These are phyloP conservation scores for Fusarium nisikadoi DNA, from an alignment of 2,329 filamentous ascomycete genomes.

Conservation along the genomic window DNA sequence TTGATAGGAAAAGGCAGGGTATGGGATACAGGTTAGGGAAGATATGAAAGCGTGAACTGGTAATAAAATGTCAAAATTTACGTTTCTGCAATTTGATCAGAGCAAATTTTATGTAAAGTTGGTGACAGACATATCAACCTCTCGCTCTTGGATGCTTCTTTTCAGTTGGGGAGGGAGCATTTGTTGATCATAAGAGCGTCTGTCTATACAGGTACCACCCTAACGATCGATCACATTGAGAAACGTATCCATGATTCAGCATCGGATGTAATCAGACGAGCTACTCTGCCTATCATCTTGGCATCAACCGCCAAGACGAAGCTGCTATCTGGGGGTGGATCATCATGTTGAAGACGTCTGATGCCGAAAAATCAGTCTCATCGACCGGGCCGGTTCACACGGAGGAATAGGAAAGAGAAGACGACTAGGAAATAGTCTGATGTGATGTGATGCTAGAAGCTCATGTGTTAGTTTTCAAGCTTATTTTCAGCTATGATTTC, in stretches of 20 bases:
- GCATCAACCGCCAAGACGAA: slow-evolving; percentile 25
- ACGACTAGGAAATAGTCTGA: slow-evolving; percentile 4
- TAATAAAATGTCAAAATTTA: neutral
- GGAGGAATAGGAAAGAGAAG: slow-evolving; percentile 18
- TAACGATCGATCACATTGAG: neutral
- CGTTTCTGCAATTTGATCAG: neutral
- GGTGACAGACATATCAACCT: neutral
- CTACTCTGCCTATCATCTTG: slow-evolving; percentile 17
- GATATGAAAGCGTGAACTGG: neutral
- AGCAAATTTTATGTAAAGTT: neutral
- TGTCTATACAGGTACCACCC: neutral
- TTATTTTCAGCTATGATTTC: slow-evolving; percentile 18
- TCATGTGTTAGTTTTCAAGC: slow-evolving; percentile 18
- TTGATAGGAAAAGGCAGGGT: slow-evolving; percentile 1
- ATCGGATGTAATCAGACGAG: neutral
- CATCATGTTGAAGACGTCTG: neutral
- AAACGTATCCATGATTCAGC: slow-evolving; percentile 2
- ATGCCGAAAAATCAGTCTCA: neutral
- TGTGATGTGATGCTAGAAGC: neutral
- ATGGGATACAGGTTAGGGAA: neutral
- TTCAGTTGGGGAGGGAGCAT: too few species aligned
- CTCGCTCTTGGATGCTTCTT: too few species aligned
- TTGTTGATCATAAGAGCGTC: too few species aligned
- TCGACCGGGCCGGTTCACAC: slow-evolving; percentile 37
- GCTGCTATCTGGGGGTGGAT: slow-evolving; percentile 26